A percentile compares a stretch with the other conserved stretches of the same genome.
Evolutionary conservation across 164 flowering plant species (phyloP).

Genomic region (Kalanchoe fedtschenkoi): DNA sequence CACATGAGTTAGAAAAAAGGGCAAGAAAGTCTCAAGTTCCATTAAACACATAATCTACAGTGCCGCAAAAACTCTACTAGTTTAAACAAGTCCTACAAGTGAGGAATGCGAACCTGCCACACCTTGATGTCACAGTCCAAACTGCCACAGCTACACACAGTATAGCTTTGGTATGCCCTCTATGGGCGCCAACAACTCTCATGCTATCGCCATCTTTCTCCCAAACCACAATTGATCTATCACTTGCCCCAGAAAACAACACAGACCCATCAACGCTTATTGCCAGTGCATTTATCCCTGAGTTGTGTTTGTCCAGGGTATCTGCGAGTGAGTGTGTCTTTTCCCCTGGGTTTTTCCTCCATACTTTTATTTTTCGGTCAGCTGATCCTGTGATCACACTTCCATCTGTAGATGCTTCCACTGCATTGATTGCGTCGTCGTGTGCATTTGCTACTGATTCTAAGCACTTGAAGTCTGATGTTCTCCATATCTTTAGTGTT

Average conservation of each 20-base stretch:
- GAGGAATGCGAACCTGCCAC: slow-evolving; percentile 48
- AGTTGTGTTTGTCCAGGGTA: slow-evolving; percentile 54
- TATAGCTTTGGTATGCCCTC: slow-evolving; percentile 65
- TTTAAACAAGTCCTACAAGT: slow-evolving; percentile 14
- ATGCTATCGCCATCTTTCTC: slow-evolving; percentile 30
- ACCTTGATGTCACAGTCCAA: slow-evolving; percentile 71
- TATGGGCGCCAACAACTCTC: slow-evolving; percentile 44
- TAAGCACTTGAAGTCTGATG: slow-evolving; percentile 58
- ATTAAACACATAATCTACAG: neutral
- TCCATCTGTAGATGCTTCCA: slow-evolving; percentile 47
- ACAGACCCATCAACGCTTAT: slow-evolving; percentile 45
- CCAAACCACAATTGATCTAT: slow-evolving; percentile 68
- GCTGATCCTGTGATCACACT: slow-evolving; percentile 83
- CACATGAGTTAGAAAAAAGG: neutral
- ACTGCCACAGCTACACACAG: slow-evolving; percentile 64
- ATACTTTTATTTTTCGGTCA: slow-evolving; percentile 69
- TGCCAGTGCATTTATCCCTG: slow-evolving; percentile 74
- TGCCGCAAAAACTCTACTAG: neutral
- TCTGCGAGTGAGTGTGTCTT: slow-evolving; percentile 40
- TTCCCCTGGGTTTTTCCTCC: slow-evolving; percentile 44
- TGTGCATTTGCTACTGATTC: slow-evolving; percentile 70
- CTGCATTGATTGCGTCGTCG: slow-evolving; percentile 81
- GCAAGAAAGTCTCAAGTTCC: neutral
- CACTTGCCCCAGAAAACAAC: slow-evolving; percentile 72
- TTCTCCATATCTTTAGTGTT: slow-evolving; percentile 68